These are phyloP conservation scores for Ceratobasidium sp. DNA, from an alignment of 1,284 basidiomycete genomes.

Conservation along the genomic window DNA sequence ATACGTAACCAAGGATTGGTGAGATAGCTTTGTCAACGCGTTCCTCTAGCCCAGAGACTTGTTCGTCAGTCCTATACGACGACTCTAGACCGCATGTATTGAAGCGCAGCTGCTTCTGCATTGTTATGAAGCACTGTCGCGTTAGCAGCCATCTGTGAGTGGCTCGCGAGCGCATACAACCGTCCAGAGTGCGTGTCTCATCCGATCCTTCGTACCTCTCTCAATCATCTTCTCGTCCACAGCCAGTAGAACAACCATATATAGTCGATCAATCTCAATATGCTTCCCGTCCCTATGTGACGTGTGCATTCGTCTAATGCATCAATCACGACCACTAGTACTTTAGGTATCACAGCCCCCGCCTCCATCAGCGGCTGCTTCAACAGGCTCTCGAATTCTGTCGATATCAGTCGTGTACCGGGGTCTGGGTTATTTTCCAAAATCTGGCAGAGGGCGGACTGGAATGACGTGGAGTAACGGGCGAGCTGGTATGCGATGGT, in stretches of 20 bases:
- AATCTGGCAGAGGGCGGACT: neutral
- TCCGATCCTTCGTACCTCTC: too few species aligned
- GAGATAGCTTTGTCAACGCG: neutral
- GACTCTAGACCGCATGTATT: conserved; percentile 5
- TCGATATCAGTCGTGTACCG: neutral
- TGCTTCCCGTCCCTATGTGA: neutral
- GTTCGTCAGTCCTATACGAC: neutral
- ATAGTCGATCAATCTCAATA: neutral
- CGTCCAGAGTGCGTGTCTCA: neutral
- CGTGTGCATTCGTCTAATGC: conserved; percentile 3
- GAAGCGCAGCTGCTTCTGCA: neutral
- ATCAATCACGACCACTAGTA: neutral
- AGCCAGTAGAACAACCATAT: neutral
- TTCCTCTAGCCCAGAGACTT: neutral
- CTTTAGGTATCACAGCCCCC: neutral
- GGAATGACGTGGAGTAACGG: neutral
- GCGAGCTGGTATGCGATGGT: neutral
- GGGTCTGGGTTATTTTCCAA: neutral
- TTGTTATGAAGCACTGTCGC: neutral
- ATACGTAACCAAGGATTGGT: neutral
- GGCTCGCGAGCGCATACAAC: conserved; percentile 20
- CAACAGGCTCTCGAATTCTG: neutral
- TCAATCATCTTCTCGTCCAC: neutral
- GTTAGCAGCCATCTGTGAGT: neutral
- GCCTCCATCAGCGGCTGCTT: neutral